Percentiles rank a stretch among this genome's conserved stretches.
These are phyloP conservation scores for Pichia sp. DNA, from an alignment of 1,139 yeast genomes.

Conservation along the genomic window DNA sequence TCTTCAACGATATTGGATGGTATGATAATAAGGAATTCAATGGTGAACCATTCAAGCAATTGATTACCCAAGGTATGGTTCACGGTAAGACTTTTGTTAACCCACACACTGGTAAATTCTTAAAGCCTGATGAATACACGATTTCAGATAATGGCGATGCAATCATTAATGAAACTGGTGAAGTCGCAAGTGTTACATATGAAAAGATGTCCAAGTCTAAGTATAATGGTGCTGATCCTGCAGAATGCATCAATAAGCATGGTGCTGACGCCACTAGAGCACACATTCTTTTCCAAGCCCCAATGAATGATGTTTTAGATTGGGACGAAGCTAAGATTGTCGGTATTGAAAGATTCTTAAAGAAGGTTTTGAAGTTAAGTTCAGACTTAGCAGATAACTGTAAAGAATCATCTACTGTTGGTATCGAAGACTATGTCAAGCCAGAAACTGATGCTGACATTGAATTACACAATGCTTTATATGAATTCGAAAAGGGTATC, in stretches of 20 bases:
- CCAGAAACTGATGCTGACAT: conserved; percentile 40
- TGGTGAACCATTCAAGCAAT: conserved; percentile 77
- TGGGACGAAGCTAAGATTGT: conserved; percentile 91
- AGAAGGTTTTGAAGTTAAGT: conserved; percentile 52
- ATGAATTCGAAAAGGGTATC: conserved; percentile 47
- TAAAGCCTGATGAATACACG: conserved; percentile 75
- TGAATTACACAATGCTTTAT: conserved; percentile 56
- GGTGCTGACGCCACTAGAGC: conserved; percentile 98
- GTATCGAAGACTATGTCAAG: conserved; percentile 4
- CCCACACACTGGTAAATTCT: conserved; percentile 68
- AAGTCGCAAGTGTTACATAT: conserved; percentile 52
- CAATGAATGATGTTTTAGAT: conserved; percentile 72
- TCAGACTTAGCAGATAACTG: conserved; percentile 23
- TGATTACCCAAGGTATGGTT: conserved; percentile 97
- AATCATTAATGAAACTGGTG: conserved; percentile 48
- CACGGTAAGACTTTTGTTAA: conserved; percentile 84
- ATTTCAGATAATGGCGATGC: conserved; percentile 41
- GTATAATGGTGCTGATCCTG: conserved; percentile 91
- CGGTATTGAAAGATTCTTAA: conserved; percentile 87
- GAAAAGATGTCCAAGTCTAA: conserved; percentile 98
- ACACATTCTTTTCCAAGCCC: conserved; percentile 92
- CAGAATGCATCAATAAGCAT: conserved; percentile 65
- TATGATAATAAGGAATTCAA: conserved; percentile 44
- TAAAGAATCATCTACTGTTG: conserved; percentile 1
- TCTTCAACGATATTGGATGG: conserved; percentile 61